Evolutionary conservation across 108 stramenopile genomes (phyloP).

Genomic region (Epipyxis sp.): DNA sequence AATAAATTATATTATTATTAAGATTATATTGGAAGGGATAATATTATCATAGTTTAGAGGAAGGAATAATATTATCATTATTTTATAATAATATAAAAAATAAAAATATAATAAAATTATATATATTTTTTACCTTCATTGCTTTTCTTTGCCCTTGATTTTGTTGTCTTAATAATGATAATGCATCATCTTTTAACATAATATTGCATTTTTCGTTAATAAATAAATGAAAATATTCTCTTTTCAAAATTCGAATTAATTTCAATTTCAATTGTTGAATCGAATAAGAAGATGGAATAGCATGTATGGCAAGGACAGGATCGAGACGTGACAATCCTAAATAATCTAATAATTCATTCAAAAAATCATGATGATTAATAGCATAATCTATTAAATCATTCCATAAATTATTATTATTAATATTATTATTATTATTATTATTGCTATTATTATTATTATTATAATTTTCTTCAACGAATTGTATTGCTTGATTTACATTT

Average conservation of each 20-base stretch:
- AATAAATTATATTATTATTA: too few species aligned
- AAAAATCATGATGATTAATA: not conserved
- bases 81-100: too few species aligned
- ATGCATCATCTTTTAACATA: not conserved
- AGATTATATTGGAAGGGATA: too few species aligned
- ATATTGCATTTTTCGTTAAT: not conserved
- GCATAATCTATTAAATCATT: not conserved
- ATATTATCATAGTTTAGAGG: too few species aligned
- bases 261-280: not conserved
- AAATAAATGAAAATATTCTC: too few species aligned
- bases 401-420: not conserved
- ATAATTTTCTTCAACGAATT: not conserved
- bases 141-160: not conserved
- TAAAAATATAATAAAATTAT: too few species aligned
- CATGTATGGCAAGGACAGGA: not conserved
- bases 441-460: not conserved
- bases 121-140: conserved; percentile 15
- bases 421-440: not conserved
- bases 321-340: not conserved
- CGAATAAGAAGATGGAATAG: not conserved
- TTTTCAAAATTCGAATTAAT: not conserved
- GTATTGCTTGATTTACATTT: not conserved
- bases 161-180: not conserved
- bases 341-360: not conserved
- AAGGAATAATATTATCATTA: too few species aligned